These are phyloP conservation scores for Pneumocystis canis DNA, from an alignment of 1,139 yeast genomes.

Conservation along the genomic window DNA sequence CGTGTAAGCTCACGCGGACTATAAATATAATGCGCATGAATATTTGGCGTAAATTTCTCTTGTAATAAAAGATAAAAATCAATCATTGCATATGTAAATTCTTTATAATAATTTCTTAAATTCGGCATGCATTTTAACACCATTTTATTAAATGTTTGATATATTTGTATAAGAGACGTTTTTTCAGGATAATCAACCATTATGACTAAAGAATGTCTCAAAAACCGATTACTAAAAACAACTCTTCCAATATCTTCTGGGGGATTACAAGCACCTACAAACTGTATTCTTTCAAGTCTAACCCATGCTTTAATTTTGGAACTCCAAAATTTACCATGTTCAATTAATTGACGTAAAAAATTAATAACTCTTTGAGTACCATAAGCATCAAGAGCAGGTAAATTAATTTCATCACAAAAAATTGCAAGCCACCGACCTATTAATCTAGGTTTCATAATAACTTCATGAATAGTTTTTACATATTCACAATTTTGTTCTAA, in stretches of 20 bases:
- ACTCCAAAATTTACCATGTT: slow-evolving; percentile 67
- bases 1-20: slow-evolving; percentile 88
- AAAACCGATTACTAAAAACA: slow-evolving; percentile 43
- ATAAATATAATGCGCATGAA: slow-evolving; percentile 49
- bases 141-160: slow-evolving; percentile 43
- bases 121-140: slow-evolving; percentile 50
- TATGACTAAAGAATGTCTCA: slow-evolving; percentile 52
- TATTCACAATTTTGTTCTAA: slow-evolving; percentile 63
- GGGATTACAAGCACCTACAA: slow-evolving; percentile 93
- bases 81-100: slow-evolving; percentile 54
- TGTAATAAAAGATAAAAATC: slow-evolving; percentile 41
- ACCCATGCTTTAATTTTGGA: slow-evolving; percentile 52
- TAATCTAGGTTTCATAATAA: slow-evolving; percentile 42
- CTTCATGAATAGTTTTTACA: slow-evolving; percentile 38
- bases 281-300: slow-evolving; percentile 45
- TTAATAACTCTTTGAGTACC: slow-evolving; percentile 69
- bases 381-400: slow-evolving; percentile 60
- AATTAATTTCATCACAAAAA: slow-evolving; percentile 84
- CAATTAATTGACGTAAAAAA: slow-evolving; percentile 61
- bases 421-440: slow-evolving; percentile 63
- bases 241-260: slow-evolving; percentile 69
- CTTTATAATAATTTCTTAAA: slow-evolving; percentile 38
- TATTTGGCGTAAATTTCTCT: slow-evolving; percentile 28
- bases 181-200: slow-evolving; percentile 70
- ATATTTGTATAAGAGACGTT: slow-evolving; percentile 53